Base-by-base conservation (phyloP, 1,284 basidiomycete genomes). In the Leccinum subfulvum region DNA sequence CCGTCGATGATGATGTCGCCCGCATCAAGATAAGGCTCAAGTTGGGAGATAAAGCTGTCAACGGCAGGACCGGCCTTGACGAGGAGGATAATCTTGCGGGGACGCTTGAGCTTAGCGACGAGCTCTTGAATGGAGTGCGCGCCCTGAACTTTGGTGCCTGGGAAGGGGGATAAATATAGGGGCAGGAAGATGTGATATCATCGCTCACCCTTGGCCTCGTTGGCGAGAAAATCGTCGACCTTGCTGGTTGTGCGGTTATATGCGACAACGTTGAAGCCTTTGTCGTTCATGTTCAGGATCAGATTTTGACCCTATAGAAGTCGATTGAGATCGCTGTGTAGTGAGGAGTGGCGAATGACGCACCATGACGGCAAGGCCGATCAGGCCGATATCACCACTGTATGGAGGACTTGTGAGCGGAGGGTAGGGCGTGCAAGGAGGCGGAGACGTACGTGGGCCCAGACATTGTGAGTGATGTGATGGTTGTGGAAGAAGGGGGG, bases 271-370 rank as follows among this genome's bases (percentile, higher is more conserved):
- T 82, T 95, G 84, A 95, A 99, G 59, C 97, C 97, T 83, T 99
- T 98, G 86, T 98, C 97, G 78, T 96, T 96, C 92, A 97, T 97
- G 84, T 97, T 97, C 70, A 97, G 83, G 77, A 97, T 96, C 73
- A 97, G 79, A 80, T 97, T 97, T 88, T 97, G 94, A 74, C 94
- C 94, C 93, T 95, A 71, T 30, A 47, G 47, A 16, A 62, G 57
- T 65, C 37, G 58, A 62, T 65, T 55, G 61, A 58, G 65, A 61
- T 5, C 54, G n/a, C 7, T 56, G 62, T 58, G 26, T 39, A 63
- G 0, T 33, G 62, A 39, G 56, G 53, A 63, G 66, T 60, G 65
- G 69, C 64, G 62, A 41, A 59, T 54, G 57, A 7, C 82, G 65
- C 77, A 92, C 94, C 95, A 97, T 97, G 82, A 97, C 95, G 84